Conservation (phyloP, 805 yeast genomes). For the Yamadazyma scolyti region DNA sequence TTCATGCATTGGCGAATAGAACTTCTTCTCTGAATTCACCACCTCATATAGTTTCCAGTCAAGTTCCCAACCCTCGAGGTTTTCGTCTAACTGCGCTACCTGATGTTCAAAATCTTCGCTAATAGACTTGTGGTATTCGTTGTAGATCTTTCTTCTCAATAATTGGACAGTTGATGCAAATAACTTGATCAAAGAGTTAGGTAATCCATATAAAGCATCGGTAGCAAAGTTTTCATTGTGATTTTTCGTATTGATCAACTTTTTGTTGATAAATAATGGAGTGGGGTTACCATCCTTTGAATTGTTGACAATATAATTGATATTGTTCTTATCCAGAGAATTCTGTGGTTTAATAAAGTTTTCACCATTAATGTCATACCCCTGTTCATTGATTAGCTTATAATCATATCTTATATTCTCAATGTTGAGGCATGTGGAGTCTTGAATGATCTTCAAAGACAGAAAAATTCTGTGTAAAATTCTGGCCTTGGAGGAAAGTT, state of each 20-base stretch:
- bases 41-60: constrained; percentile 63
- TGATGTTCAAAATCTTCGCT: constrained; percentile 11
- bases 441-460: constrained; percentile 71
- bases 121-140: constrained; percentile 24
- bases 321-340: constrained; percentile 5
- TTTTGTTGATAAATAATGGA: constrained; percentile 40
- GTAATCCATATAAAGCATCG: constrained; percentile 80
- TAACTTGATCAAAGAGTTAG: constrained; percentile 70
- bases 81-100: constrained; percentile 34
- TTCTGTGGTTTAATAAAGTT: constrained; percentile 16
- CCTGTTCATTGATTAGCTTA: constrained; percentile 23
- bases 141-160: constrained; percentile 58
- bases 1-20: constrained; percentile 55
- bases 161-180: constrained; percentile 71
- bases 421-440: constrained; percentile 54
- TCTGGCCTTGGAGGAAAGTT: constrained; percentile 70
- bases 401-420: constrained; percentile 24
- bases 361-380: constrained; percentile 35
- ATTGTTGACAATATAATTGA: constrained; percentile 18
- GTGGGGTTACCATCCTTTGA: constrained; percentile 16
- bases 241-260: constrained; percentile 42
- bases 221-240: constrained; percentile 63
- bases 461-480: constrained; percentile 76
- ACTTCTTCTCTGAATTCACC: constrained; percentile 20
- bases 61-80: constrained; percentile 60